Conservation (phyloP, 2,329 filamentous ascomycete genomes). For the Aspergillus flavus region DNA sequence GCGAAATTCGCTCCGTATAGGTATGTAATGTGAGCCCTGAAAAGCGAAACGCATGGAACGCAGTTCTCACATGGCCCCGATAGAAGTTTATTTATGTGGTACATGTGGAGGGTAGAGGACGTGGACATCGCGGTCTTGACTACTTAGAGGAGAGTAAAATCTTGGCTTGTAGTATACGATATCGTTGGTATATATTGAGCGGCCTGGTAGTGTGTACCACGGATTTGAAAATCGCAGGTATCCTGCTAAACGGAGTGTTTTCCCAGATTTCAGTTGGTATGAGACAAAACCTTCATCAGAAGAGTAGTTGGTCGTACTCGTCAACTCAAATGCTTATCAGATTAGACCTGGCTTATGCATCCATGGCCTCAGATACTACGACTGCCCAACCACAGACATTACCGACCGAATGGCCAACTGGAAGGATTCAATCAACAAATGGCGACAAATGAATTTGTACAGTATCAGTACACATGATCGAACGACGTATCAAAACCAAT, state of each 20-base stretch:
- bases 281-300: neutral
- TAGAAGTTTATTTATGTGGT: constrained; percentile 95
- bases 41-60: neutral
- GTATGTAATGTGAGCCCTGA: constrained; percentile 42
- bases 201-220: neutral
- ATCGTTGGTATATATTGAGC: neutral
- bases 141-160: neutral
- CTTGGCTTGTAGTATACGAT: neutral
- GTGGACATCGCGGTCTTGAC: constrained; percentile 66
- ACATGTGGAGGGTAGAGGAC: constrained; percentile 88
- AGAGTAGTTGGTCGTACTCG: neutral
- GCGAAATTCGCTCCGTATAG: constrained; percentile 81
- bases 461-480: constrained; percentile 42
- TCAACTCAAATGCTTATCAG: neutral
- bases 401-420: neutral
- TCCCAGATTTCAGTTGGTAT: neutral
- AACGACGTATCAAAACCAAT: constrained; percentile 25
- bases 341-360: neutral
- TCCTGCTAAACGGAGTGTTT: neutral
- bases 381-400: neutral
- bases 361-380: neutral
- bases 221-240: neutral
- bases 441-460: constrained; percentile 44
- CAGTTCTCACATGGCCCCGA: constrained; percentile 20
- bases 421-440: constrained; percentile 18